These are phyloP conservation scores for Elongisporangium undulatum DNA, from an alignment of 352 stramenopile species.

Conservation along the genomic window DNA sequence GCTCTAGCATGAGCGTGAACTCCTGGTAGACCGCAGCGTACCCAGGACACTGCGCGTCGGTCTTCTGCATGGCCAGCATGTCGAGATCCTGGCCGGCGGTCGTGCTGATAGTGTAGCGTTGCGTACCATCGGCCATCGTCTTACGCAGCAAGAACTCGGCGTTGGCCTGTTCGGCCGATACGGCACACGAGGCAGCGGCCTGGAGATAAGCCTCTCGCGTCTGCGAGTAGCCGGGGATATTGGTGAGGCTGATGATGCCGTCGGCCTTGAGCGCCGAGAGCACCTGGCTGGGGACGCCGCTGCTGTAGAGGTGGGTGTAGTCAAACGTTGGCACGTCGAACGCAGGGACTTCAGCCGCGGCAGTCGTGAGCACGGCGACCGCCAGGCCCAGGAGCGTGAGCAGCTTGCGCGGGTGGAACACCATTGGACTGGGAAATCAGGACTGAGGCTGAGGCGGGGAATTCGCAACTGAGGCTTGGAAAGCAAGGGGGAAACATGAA, in stretches of 20 bases:
- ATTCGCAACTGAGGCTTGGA: background rate
- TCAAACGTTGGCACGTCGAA: constrained; percentile 56
- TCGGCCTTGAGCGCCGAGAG: constrained; percentile 53
- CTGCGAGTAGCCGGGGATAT: constrained; percentile 46
- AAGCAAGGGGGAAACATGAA: background rate
- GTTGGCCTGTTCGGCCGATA: constrained; percentile 17
- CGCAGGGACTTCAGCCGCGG: constrained; percentile 19
- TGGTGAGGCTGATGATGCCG: constrained; percentile 63
- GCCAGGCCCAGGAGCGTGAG: constrained; percentile 10
- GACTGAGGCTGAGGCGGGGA: background rate
- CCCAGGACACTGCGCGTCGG: constrained; percentile 27
- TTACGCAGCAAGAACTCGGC: constrained; percentile 49
- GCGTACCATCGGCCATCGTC: constrained; percentile 53
- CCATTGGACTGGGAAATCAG: background rate
- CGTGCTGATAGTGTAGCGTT: constrained; percentile 70
- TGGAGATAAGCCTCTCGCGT: constrained; percentile 42
- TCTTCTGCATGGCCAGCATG: constrained; percentile 11
- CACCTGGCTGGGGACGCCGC: constrained; percentile 28
- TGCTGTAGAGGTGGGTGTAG: constrained; percentile 30
- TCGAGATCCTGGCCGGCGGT: constrained; percentile 33
- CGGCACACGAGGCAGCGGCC: constrained; percentile 40
- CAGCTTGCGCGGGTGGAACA: background rate
- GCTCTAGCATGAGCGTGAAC: constrained; percentile 42
- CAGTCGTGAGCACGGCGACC: constrained; percentile 7
- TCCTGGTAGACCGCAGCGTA: constrained; percentile 31